These are phyloP conservation scores for Quillaja saponaria DNA, from an alignment of 306 rosid genomes.

Conservation along the genomic window DNA sequence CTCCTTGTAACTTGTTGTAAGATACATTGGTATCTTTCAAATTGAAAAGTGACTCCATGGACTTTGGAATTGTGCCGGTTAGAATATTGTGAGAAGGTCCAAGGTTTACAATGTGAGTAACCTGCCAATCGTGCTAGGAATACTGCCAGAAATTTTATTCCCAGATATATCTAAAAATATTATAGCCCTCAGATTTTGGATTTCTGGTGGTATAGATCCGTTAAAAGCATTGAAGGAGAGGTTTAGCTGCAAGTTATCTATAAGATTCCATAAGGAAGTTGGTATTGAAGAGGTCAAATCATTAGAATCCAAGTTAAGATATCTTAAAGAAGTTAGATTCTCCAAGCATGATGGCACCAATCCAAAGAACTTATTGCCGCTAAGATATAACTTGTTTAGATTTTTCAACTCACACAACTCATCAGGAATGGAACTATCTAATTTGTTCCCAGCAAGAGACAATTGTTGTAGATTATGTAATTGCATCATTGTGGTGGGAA, in stretches of 20 bases:
- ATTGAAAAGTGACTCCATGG: no score
- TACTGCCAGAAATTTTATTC: conserved; percentile 8
- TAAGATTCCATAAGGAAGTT: conserved; percentile 30
- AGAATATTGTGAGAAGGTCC: neutral
- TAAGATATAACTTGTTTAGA: conserved; percentile 8
- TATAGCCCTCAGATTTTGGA: neutral
- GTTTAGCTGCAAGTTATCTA: no score
- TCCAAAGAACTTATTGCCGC: conserved; percentile 28
- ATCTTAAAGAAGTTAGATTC: conserved; percentile 24
- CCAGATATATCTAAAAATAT: conserved; percentile 16
- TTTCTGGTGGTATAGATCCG: no score
- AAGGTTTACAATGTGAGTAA: neutral
- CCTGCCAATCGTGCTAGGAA: conserved; percentile 23
- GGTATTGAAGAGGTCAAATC: conserved; percentile 27
- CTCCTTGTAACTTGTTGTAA: no score
- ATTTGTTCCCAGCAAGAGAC: conserved; percentile 8
- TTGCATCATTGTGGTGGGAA: conserved; percentile 27
- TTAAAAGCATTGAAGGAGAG: no score
- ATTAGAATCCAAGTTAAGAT: conserved; percentile 20
- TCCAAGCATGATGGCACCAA: conserved; percentile 39
- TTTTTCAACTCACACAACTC: conserved; percentile 30
- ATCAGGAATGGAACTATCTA: conserved; percentile 28
- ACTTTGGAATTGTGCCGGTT: no score
- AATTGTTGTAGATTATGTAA: conserved; percentile 20
- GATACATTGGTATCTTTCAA: no score